A percentile compares a stretch with the other conserved stretches of the same genome.
Evolutionary conservation across 768 basidiomycete genomes (phyloP).

Genomic region (Lentinula lateritia): DNA sequence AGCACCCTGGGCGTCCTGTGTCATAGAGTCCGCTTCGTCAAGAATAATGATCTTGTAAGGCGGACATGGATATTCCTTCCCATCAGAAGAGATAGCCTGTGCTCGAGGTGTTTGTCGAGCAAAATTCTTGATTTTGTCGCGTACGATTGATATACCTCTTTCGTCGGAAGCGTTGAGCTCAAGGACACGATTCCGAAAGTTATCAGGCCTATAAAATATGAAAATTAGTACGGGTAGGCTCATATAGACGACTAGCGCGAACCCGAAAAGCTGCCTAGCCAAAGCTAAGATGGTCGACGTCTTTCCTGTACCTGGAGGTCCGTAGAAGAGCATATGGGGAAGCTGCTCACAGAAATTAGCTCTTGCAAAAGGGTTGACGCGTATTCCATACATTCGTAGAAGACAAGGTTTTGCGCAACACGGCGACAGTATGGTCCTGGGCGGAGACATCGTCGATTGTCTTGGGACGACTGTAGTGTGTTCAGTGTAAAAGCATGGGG

Average conservation of each 20-base stretch:
- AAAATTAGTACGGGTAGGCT: neutral
- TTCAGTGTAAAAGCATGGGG: neutral
- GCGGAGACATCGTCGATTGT: constrained; percentile 98
- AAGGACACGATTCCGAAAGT: constrained; percentile 87
- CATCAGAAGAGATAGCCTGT: constrained; percentile 66
- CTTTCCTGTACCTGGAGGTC: constrained; percentile 97
- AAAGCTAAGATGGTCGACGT: constrained; percentile 97
- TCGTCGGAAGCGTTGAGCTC: constrained; percentile 99
- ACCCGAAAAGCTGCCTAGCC: constrained; percentile 93
- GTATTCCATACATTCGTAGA: constrained; percentile 76
- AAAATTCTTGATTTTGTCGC: constrained; percentile 98
- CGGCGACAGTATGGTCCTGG: constrained; percentile 93
- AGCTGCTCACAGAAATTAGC: constrained; percentile 48
- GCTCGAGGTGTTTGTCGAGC: constrained; percentile 88
- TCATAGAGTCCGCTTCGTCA: constrained; percentile 99
- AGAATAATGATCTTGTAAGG: constrained; percentile 99
- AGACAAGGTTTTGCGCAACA: constrained; percentile 83
- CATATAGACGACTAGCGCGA: constrained; percentile 14
- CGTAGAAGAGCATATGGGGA: constrained; percentile 99
- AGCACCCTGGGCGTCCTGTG: constrained; percentile 97
- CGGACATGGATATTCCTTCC: constrained; percentile 87
- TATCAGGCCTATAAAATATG: constrained; percentile 66
- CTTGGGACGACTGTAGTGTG: constrained; percentile 72
- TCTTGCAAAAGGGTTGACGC: neutral
- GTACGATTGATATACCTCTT: constrained; percentile 92